A percentile compares a stretch with the other conserved stretches of the same genome.
Conservation (phyloP, 495 filamentous ascomycete species). For the Achaetomiella virescens region DNA sequence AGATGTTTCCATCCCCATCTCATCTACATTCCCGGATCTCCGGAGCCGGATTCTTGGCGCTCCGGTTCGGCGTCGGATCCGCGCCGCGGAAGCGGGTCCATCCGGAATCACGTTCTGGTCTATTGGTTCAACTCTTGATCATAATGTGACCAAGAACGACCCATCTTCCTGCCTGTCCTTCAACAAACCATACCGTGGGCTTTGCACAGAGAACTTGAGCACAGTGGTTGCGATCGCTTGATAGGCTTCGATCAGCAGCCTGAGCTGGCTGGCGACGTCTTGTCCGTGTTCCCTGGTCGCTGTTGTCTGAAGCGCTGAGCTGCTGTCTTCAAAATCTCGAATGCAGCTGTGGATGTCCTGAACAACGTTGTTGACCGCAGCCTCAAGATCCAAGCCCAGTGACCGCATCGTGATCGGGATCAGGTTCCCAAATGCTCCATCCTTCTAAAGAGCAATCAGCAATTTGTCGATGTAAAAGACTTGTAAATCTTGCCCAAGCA, state of each 20-base stretch:
- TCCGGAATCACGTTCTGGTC: no score
- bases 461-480: background rate
- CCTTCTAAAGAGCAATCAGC: slow-evolving; percentile 6
- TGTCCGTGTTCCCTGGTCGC: background rate
- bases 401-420: slow-evolving; percentile 12
- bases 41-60: background rate
- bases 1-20: background rate
- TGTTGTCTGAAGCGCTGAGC: background rate
- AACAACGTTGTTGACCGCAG: background rate
- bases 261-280: background rate
- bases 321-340: background rate
- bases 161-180: slow-evolving; percentile 12
- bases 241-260: slow-evolving; percentile 6
- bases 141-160: slow-evolving; percentile 13
- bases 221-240: slow-evolving; percentile 11
- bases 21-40: background rate
- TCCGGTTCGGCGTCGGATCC: background rate
- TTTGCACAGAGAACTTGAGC: slow-evolving; percentile 17
- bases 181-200: slow-evolving; percentile 15
- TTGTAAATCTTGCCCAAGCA: background rate
- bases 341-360: background rate
- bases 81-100: background rate
- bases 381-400: background rate
- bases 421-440: slow-evolving; percentile 10
- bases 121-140: no score